phyloP scores from a whole-genome alignment of 352 stramenopile species.

The Globisporangium nodosum region DNA sequence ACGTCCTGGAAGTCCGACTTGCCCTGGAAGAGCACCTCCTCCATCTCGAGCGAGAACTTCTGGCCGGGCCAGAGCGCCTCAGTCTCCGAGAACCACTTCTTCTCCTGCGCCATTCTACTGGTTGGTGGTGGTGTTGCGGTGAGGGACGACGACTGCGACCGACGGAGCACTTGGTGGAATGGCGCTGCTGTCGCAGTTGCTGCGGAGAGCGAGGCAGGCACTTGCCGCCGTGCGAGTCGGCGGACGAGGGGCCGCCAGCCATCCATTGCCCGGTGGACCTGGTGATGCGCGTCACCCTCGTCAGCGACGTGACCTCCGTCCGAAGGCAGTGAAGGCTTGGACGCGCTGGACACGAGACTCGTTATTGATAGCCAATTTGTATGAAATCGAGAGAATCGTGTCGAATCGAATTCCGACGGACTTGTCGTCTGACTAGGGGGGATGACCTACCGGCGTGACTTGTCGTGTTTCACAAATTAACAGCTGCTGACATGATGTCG shows the following conservation, averaged over 20 bases:
- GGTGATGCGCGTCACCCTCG: neutral
- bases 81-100: constrained; percentile 94
- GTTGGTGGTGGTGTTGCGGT: constrained; percentile 10
- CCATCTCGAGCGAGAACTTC: constrained; percentile 91
- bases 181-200: neutral
- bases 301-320: neutral
- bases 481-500: too few species aligned
- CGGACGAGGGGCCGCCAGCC: neutral
- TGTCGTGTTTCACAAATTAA: neutral
- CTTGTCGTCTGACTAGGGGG: neutral
- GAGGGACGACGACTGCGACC: constrained; percentile 3
- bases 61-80: constrained; percentile 94
- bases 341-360: neutral
- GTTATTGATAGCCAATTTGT: neutral
- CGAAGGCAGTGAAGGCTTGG: neutral
- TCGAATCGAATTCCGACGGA: neutral
- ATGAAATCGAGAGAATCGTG: neutral
- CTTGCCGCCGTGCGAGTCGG: neutral
- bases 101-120: constrained; percentile 33
- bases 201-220: neutral
- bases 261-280: constrained; percentile 1
- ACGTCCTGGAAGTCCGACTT: constrained; percentile 98
- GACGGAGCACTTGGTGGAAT: constrained; percentile 12
- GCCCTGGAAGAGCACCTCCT: constrained; percentile 92
- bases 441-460: neutral